Conservation (phyloP, 2,329 filamentous ascomycete genomes). For the Epichloe bromicola region DNA sequence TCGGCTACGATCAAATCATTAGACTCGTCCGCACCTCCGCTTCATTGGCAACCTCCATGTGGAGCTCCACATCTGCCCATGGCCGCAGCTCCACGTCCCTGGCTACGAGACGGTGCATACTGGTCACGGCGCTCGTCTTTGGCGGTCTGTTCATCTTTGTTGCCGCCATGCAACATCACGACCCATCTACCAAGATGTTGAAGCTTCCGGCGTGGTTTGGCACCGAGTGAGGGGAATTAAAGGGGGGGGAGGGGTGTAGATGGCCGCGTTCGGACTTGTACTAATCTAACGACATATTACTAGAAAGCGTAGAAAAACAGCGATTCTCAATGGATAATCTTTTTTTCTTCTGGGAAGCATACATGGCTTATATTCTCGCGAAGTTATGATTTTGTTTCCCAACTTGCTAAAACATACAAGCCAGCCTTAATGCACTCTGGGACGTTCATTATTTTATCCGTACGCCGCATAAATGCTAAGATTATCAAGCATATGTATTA, state of each 20-base stretch:
- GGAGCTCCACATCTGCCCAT: slow-evolving; percentile 11
- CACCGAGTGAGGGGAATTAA: slow-evolving; percentile 1
- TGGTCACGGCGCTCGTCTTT: slow-evolving; percentile 7
- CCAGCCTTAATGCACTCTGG: no score
- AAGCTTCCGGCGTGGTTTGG: slow-evolving; percentile 5
- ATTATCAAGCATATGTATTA: no score
- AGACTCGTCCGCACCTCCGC: slow-evolving; percentile 11
- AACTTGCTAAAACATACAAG: no score
- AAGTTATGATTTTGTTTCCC: no score
- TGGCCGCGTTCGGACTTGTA: background rate
- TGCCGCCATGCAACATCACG: slow-evolving; percentile 6
- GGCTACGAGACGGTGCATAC: slow-evolving; percentile 7
- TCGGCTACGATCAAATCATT: slow-evolving; percentile 23
- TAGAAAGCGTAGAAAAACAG: background rate
- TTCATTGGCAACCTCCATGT: slow-evolving; percentile 13
- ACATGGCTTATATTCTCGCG: no score
- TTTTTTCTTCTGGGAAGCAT: no score
- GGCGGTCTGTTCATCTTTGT: slow-evolving; percentile 9
- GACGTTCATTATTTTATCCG: no score
- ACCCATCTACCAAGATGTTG: slow-evolving; percentile 1
- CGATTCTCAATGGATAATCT: background rate
- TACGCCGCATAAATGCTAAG: no score
- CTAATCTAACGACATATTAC: background rate
- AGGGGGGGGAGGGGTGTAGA: background rate
- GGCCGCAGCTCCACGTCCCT: slow-evolving; percentile 3